Base-by-base conservation (phyloP, 1,139 yeast genomes). In the Taphrina sp. region DNA sequence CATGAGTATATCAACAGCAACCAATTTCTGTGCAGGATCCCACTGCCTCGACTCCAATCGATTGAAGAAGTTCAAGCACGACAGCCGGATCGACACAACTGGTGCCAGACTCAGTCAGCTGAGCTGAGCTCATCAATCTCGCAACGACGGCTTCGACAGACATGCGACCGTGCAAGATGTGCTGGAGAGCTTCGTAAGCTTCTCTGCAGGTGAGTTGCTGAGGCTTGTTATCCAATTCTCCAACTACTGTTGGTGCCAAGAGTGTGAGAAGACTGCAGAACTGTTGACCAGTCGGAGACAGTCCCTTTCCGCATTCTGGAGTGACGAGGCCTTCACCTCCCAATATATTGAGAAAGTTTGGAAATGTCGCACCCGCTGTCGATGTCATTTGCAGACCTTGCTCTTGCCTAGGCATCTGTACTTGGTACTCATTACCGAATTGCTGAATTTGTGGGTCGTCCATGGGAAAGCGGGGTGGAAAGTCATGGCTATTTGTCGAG, bases 61-160 rank as follows among this genome's bases (percentile, higher is more conserved):
- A 12, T 10, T 31, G 12, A 19, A 42, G 23, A 19, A 42, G 19
- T 24, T 28, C 37, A 22, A 16, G 12, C 8, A 42, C 47, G 8
- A 19, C 37, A 7, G 28, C 10, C 8, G 14, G 23, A 12, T 42
- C 47, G 1, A 42, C 37, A 8, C 17, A 12, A 5, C 36, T 26
- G 12, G 37, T 37, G 5, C 29, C 47, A 10, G n/a, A 19, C 14
- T 26, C 47, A 29, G 19, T 28, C 5, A 31, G 35, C 14, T 12
- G 28, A 1, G 47, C 47, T 5, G 36, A 28, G 10, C 23, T 14
- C 47, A 42, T 42, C 24, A 42, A 26, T 20, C 22, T 42, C 2
- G 28, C 36, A 2, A 42, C 47, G 10, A 31, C 47, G 10, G 28
- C 47, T 16, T 42, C 47, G 22, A 42, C 47, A 7, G 29, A 28